Evolutionary conservation across 2,329 filamentous ascomycete genomes (phyloP).

Genomic region (Fusarium succisae): DNA sequence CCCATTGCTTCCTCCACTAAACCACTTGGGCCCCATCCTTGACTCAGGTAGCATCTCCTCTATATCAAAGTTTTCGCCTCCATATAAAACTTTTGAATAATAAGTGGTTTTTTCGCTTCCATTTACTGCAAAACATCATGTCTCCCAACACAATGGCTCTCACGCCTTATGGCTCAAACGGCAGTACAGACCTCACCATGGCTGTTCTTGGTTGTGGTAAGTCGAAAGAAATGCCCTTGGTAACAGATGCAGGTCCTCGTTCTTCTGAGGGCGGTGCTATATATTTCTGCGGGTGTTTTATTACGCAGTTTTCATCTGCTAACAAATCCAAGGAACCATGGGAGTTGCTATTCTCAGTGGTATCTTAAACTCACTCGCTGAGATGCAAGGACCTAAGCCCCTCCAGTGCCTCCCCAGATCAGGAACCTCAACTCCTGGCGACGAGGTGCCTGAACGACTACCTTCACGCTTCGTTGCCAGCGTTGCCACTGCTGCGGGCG

Average conservation of each 20-base stretch:
- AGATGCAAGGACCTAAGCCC: constrained; percentile 57
- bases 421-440: constrained; percentile 54
- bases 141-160: constrained; percentile 42
- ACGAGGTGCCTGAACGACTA: constrained; percentile 64
- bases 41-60: constrained; percentile 8
- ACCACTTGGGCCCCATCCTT: background rate
- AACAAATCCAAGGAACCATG: constrained; percentile 74
- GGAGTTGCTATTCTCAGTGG: constrained; percentile 85
- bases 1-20: constrained; percentile 6
- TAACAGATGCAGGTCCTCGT: background rate
- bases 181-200: constrained; percentile 69
- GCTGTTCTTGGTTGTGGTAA: constrained; percentile 84
- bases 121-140: constrained; percentile 36
- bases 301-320: constrained; percentile 2
- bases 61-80: background rate
- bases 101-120: constrained; percentile 11
- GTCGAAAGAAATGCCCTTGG: constrained; percentile 42
- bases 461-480: constrained; percentile 84
- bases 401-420: constrained; percentile 53
- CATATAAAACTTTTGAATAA: background rate
- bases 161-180: constrained; percentile 48
- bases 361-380: constrained; percentile 75
- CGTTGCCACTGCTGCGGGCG: constrained; percentile 75
- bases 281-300: background rate
- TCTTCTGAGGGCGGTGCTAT: background rate